Base-by-base conservation (phyloP, 129 eudicot genomes). In the Flaveria robusta region DNA sequence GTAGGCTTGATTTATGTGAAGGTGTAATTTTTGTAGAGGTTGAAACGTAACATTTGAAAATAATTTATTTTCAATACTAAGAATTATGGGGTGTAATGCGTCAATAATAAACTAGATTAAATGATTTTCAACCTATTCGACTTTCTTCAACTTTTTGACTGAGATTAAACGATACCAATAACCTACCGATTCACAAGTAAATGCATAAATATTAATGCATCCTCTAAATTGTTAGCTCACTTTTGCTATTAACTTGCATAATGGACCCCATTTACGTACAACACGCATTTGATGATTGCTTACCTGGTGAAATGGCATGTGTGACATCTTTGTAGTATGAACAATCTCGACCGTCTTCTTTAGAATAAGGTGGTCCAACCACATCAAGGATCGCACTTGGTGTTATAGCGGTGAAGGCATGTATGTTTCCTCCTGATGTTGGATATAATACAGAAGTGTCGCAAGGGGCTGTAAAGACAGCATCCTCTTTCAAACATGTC, bases 301-400 rank as follows among this genome's bases (percentile, higher is more conserved):
- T 92, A 86, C 97, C 67, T 82, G 84, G 75, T 6, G 77, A 70
- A 43, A 81, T 0, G 88, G 83, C 23, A 72, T 72, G 12, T 29
- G 68, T 13, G 5, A 63, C 45, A 14, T 92, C 96, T 66, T 60
- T 83, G 67, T 91, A 94, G 77, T 88, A 91, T 6, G 93, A 72
- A 66, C 93, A 83, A 42, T 93, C 92, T 12, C 97, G 89, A 6
- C 89, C 98, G 8, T 93, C 97, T n/a, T 83, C 80, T 74, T 84
- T 76, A 14, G 91, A 87, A 78, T 91, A 94, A 3, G 98, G 98
- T 29, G 98, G 98, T 45, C 98, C 98, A 20, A 91, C 43, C 26
- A 94, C 98, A 84, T 94, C 98, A 14, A 94, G 91, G 9, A 94
- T 78, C 0, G 90, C 97, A 84, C 98, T 88, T 0, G 98, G 93